Evolutionary conservation across 108 stramenopile species (phyloP).

Genomic region (Mediolabrus comicus): DNA sequence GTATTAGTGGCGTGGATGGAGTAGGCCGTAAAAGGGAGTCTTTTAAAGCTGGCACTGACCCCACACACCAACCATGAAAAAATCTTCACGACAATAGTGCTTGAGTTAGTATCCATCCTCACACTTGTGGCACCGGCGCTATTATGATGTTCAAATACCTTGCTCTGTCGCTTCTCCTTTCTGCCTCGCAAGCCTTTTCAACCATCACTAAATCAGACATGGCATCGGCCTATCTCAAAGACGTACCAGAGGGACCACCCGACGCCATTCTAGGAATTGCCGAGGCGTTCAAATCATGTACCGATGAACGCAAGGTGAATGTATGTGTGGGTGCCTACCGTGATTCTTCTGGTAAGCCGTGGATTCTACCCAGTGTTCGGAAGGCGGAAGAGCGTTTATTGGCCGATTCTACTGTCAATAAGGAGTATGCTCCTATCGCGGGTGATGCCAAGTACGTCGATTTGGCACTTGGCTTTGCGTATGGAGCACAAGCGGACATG

Average conservation of each 20-base stretch:
- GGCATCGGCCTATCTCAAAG: constrained; percentile 36
- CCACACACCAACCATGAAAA: no score
- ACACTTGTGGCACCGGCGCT: not conserved
- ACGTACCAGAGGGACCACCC: constrained; percentile 87
- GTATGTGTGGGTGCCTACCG: constrained; percentile 96
- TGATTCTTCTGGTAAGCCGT: constrained; percentile 88
- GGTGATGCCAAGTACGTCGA: constrained; percentile 85
- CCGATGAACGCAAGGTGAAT: constrained; percentile 84
- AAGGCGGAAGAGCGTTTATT: constrained; percentile 86
- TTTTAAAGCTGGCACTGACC: no score
- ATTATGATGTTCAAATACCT: not conserved
- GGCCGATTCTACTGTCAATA: constrained; percentile 62
- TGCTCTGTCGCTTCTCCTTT: not conserved
- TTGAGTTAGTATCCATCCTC: no score
- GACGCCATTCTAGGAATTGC: constrained; percentile 97
- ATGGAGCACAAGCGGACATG: constrained; percentile 74
- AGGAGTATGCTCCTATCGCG: constrained; percentile 96
- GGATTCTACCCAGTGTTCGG: constrained; percentile 91
- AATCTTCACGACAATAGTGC: no score
- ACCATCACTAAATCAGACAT: not conserved
- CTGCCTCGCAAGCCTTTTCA: constrained; percentile 19
- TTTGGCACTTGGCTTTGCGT: constrained; percentile 89
- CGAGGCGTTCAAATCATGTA: constrained; percentile 90
- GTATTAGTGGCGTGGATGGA: no score
- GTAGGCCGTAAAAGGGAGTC: no score